Base-by-base conservation (phyloP, 495 filamentous ascomycete species). In the Chaetomidium leptoderma region DNA sequence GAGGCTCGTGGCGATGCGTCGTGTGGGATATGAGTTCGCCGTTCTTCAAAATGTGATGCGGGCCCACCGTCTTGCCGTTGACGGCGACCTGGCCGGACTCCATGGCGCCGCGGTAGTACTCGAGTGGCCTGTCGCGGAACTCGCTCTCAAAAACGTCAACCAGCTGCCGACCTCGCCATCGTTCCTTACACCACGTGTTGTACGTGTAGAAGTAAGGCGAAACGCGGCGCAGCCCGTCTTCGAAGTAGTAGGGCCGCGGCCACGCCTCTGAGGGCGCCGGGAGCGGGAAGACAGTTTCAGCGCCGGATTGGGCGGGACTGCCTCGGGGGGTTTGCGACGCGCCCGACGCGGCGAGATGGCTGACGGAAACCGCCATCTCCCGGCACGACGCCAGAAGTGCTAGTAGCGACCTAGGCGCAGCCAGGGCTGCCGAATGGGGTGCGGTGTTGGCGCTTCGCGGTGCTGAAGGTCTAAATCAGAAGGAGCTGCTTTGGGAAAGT, bases 1-100 rank as follows among this genome's bases (percentile, higher is more conserved):
- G 93, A 3, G 93, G 95, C 70, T 98, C 93, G 67, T 98, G 93
- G 35, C 93, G 89, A 70, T 98, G 93, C 53, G 93, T 80, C 6
- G 91, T 97, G 70, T 98, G 93, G 6, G 88, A 91, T 40, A 98
- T 86, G 40, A 95, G 76, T 58, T 96, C 88, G 72, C 85, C 71
- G 73, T 78, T 66, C 66, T 70, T 64, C 42, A 77, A 61, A 27
- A 76, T 54, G 48, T 81, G 71, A 14, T 72, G 62, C 37, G 84
- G 78, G 14, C 76, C 60, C 46, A 87, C 69, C 36, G 62, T 69
- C 66, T 89, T 84, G 30, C 88, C 88, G 66, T 92, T 88, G 37
- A 96, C 78, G 11, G 76, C 71, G 32, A 96, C 86, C 48, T 78
- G 79, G 45, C 92, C 93, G 1, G 74, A 72, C 68, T 88, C 83